These are phyloP conservation scores for Hymenoscyphus linearis DNA, from an alignment of 2,329 filamentous ascomycete genomes.

Conservation along the genomic window DNA sequence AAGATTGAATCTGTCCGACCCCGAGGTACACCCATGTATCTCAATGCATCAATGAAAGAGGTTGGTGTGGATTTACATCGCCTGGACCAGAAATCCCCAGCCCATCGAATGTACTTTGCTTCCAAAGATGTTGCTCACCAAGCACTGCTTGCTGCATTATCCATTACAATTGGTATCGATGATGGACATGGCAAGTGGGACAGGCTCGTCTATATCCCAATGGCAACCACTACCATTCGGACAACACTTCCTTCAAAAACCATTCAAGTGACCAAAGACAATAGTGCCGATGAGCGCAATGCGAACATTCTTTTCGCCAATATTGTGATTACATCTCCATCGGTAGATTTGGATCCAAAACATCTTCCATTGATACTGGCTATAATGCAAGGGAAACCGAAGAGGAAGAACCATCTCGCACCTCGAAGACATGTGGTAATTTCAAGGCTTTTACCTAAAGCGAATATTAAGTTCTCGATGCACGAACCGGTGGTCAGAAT, in stretches of 20 bases:
- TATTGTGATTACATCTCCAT: constrained; percentile 91
- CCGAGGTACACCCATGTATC: constrained; percentile 63
- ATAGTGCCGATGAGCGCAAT: constrained; percentile 76
- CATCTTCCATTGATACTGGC: constrained; percentile 83
- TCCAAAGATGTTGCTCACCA: constrained; percentile 91
- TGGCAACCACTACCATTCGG: constrained; percentile 92
- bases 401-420: constrained; percentile 38
- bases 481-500: constrained; percentile 94
- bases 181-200: constrained; percentile 84
- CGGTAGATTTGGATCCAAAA: constrained; percentile 84
- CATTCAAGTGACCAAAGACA: constrained; percentile 69
- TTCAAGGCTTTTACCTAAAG: constrained; percentile 87
- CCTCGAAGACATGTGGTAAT: constrained; percentile 63
- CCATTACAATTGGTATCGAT: constrained; percentile 85
- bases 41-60: constrained; percentile 94
- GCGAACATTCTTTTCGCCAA: constrained; percentile 96
- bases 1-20: constrained; percentile 65
- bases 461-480: constrained; percentile 90
- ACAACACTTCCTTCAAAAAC: constrained; percentile 95
- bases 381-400: constrained; percentile 57
- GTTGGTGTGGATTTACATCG: constrained; percentile 89
- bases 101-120: constrained; percentile 97
- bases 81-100: constrained; percentile 85
- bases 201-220: constrained; percentile 86
- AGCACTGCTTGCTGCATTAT: constrained; percentile 84